A percentile compares a stretch with the other conserved stretches of the same genome.
phyloP scores from a whole-genome alignment of 2,329 filamentous ascomycete genomes.

The Hymenoscyphus fraxineus region DNA sequence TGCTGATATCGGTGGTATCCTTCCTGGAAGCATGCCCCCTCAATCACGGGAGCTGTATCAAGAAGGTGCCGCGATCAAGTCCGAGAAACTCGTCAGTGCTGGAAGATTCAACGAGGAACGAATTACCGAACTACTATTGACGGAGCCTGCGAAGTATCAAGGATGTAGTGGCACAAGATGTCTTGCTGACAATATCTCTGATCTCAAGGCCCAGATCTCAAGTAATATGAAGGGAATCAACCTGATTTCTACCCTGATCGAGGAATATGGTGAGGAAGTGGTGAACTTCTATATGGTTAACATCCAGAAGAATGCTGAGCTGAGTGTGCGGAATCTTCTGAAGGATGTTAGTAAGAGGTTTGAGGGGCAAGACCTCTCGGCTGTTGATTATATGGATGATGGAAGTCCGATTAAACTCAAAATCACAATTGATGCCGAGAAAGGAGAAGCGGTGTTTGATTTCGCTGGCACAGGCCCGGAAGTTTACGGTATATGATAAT shows the following conservation, averaged over 20 bases:
- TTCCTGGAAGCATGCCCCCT: conserved; percentile 80
- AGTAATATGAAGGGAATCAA: conserved; percentile 84
- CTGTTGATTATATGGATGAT: conserved; percentile 83
- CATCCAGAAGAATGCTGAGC: conserved; percentile 77
- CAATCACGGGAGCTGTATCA: conserved; percentile 63
- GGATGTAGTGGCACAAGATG: conserved; percentile 77
- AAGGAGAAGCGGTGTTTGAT: conserved; percentile 75
- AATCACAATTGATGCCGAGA: conserved; percentile 68
- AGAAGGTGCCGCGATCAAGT: conserved; percentile 62
- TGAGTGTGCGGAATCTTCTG: conserved; percentile 69
- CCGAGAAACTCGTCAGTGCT: conserved; percentile 69
- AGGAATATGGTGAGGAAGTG: conserved; percentile 71
- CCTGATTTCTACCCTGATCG: conserved; percentile 69
- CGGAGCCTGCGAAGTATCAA: conserved; percentile 69
- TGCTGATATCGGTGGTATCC: conserved; percentile 79
- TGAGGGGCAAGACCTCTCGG: conserved; percentile 65
- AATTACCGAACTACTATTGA: conserved; percentile 63
- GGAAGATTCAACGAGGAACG: conserved; percentile 75
- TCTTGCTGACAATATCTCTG: conserved; percentile 78
- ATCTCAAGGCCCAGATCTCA: conserved; percentile 81
- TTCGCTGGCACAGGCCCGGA: conserved; percentile 75
- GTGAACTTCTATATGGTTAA: conserved; percentile 82
- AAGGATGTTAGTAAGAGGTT: conserved; percentile 68
- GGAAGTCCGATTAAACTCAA: conserved; percentile 73
- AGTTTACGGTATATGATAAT: conserved; percentile 44